phyloP scores from a whole-genome alignment of 148 eudicot species.

The Rhododendron henanense region DNA sequence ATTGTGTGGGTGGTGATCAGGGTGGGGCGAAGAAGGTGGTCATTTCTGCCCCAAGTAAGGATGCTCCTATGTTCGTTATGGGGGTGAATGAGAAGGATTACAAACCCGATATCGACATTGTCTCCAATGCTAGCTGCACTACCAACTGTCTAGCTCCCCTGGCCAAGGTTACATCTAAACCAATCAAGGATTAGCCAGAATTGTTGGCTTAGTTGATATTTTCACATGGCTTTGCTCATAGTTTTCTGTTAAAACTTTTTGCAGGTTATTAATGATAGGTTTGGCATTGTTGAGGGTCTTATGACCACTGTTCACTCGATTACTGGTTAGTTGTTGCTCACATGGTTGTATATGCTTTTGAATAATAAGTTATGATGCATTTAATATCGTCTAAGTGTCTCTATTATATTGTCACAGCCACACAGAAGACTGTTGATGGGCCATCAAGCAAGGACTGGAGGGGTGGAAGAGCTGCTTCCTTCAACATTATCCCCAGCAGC shows the following conservation, averaged over 20 bases:
- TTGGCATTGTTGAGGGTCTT: conserved; percentile 38
- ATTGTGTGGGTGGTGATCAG: conserved; percentile 21
- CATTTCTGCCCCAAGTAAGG: conserved; percentile 62
- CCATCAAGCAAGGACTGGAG: conserved; percentile 78
- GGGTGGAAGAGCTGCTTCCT: conserved; percentile 79
- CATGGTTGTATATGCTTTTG: neutral
- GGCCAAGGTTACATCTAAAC: conserved; percentile 42
- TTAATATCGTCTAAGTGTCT: neutral
- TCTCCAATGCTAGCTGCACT: conserved; percentile 75
- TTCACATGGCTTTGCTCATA: neutral
- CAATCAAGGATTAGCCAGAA: neutral
- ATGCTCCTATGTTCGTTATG: conserved; percentile 69
- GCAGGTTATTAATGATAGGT: conserved; percentile 54
- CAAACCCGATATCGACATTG: conserved; percentile 49
- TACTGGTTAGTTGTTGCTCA: conserved; percentile 34
- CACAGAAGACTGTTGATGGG: conserved; percentile 74
- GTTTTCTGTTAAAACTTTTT: neutral
- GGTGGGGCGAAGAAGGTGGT: conserved; percentile 76
- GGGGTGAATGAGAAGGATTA: conserved; percentile 75
- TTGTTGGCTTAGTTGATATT: neutral
- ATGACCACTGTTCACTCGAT: conserved; percentile 60
- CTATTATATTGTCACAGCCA: conserved; percentile 26
- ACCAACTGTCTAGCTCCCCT: conserved; percentile 77
- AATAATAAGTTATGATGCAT: neutral
- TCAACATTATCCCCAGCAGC: conserved; percentile 85